Percentiles rank a stretch among this genome's conserved stretches.
Evolutionary conservation across 352 stramenopile species (phyloP).

Genomic region (Peronospora destructor): DNA sequence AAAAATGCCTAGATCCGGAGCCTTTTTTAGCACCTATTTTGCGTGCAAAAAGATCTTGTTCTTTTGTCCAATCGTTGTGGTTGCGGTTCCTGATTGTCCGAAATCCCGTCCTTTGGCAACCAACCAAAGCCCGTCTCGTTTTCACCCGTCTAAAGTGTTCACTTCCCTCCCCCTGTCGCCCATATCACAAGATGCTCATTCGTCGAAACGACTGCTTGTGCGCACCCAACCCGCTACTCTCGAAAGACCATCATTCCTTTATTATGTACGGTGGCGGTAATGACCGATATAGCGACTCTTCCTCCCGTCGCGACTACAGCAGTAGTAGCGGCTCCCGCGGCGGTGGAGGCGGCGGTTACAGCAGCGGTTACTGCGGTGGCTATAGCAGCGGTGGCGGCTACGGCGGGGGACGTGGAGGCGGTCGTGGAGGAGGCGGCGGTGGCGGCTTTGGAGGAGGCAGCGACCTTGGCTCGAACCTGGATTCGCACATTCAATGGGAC

Average conservation of each 20-base stretch:
- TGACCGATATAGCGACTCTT: constrained; percentile 70
- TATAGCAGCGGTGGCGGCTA: constrained; percentile 30
- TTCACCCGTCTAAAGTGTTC: constrained; percentile 30
- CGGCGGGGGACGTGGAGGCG: constrained; percentile 27
- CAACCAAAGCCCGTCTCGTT: constrained; percentile 24
- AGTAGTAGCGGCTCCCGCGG: constrained; percentile 19
- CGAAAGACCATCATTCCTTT: constrained; percentile 23
- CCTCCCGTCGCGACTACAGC: constrained; percentile 58
- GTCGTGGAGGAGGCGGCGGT: constrained; percentile 33
- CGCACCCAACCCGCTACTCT: constrained; percentile 1
- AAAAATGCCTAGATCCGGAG: not conserved
- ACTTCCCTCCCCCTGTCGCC: constrained; percentile 5
- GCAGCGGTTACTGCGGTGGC: constrained; percentile 27
- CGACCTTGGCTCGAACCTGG: constrained; percentile 84
- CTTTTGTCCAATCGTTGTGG: constrained; percentile 15
- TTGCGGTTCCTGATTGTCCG: constrained; percentile 12
- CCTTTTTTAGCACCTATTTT: not conserved
- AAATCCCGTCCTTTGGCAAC: constrained; percentile 16
- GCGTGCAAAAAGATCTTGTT: constrained; percentile 3
- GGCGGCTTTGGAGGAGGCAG: constrained; percentile 35
- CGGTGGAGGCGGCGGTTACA: constrained; percentile 21
- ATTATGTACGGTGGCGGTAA: constrained; percentile 62
- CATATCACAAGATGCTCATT: constrained; percentile 14
- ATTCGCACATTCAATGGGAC: constrained; percentile 93
- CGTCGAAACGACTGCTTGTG: constrained; percentile 17